Evolutionary conservation across 306 rosid species (phyloP).

Genomic region (Cucumis sativus): Cucumber_9930_V3 NC_026656.2:8132001-8132500

Average conservation of each 20-base stretch:
- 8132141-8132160: conserved; percentile 71
- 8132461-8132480: neutral
- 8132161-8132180: conserved; percentile 50
- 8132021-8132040: conserved; percentile 65
- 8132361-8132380: neutral
- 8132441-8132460: neutral
- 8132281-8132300: neutral
- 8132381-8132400: neutral
- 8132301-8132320: neutral
- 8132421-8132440: neutral
- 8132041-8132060: conserved; percentile 61
- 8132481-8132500: neutral
- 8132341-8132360: neutral
- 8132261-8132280: conserved; percentile 19
- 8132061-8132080: conserved; percentile 52
- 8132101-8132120: conserved; percentile 76
- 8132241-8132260: conserved; percentile 54
- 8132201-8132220: conserved; percentile 54
- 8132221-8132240: conserved; percentile 57
- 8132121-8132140: conserved; percentile 60
- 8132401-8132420: neutral
- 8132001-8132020: conserved; percentile 52
- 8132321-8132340: neutral
- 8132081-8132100: conserved; percentile 68
- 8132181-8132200: conserved; percentile 40